A percentile compares a stretch with the other conserved stretches of the same genome.
Evolutionary conservation across 129 eudicot species (phyloP).

Genomic region (Flaveria brownii): DNA sequence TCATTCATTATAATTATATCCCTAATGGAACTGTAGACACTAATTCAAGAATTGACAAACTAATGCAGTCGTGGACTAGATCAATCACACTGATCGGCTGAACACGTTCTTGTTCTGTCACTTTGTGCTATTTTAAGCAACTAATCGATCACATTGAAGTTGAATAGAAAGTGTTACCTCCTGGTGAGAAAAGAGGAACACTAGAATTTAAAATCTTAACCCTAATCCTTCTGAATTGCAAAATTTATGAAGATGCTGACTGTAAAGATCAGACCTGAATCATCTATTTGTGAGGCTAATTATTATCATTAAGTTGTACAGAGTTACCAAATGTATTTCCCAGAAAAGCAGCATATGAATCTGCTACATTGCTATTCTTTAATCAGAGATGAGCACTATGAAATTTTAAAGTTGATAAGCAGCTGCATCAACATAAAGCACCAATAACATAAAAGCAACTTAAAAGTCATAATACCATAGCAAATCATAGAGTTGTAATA

Average conservation of each 20-base stretch:
- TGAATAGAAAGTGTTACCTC: not conserved
- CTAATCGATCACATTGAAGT: not conserved
- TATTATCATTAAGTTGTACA: not conserved
- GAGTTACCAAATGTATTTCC: not conserved
- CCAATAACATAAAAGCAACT: not conserved
- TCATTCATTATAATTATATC: not conserved
- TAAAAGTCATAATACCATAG: not conserved
- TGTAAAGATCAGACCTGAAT: not conserved
- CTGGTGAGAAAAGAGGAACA: not conserved
- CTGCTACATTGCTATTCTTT: not conserved
- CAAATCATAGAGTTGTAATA: not conserved
- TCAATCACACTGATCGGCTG: not conserved
- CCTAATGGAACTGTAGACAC: not conserved
- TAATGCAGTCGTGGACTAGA: not conserved
- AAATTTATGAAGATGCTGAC: not conserved
- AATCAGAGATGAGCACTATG: not conserved
- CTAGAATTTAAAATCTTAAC: not conserved
- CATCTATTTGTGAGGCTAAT: not conserved
- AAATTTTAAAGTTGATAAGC: not conserved
- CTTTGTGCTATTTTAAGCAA: not conserved
- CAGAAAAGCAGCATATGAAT: not conserved
- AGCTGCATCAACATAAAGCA: constrained; percentile 17
- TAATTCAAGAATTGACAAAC: not conserved
- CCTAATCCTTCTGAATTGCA: not conserved
- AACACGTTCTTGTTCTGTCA: not conserved